A percentile compares a stretch with the other conserved stretches of the same genome.
These are phyloP conservation scores for Polytrichum formosum DNA, from an alignment of 225 moss, liverwort and hornwort genomes.

Conservation along the genomic window DNA sequence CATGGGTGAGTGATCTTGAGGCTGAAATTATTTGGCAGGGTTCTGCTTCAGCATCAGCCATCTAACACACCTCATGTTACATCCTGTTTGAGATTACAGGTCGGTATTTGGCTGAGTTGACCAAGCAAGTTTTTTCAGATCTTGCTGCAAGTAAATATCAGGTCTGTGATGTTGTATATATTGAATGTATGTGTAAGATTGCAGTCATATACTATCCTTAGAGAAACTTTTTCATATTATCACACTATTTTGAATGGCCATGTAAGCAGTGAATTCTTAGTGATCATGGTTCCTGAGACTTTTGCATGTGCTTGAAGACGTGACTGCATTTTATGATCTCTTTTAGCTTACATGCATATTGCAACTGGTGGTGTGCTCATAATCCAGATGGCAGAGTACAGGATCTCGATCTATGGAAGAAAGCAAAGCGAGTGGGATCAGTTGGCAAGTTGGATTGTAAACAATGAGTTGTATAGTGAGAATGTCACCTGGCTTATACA, in stretches of 20 bases:
- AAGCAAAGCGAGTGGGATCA: constrained; percentile 98
- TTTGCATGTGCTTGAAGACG: too few species aligned
- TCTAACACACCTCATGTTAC: too few species aligned
- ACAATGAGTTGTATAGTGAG: constrained; percentile 85
- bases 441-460: constrained; percentile 89
- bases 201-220: not conserved
- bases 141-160: constrained; percentile 96
- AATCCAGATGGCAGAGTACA: constrained; percentile 93
- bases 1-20: too few species aligned
- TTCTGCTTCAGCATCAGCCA: too few species aligned
- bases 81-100: constrained; percentile 32
- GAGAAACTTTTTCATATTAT: too few species aligned
- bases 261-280: too few species aligned
- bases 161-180: constrained; percentile 23
- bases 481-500: constrained; percentile 96
- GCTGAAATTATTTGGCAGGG: too few species aligned
- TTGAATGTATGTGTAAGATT: not conserved
- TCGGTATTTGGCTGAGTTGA: constrained; percentile 88
- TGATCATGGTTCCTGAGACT: too few species aligned
- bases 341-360: too few species aligned
- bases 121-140: constrained; percentile 91
- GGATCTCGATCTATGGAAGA: constrained; percentile 92
- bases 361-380: too few species aligned
- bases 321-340: too few species aligned
- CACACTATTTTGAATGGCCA: too few species aligned